Base-by-base conservation (phyloP, 1,284 basidiomycete genomes). In the Cryptococcus sp. region DNA sequence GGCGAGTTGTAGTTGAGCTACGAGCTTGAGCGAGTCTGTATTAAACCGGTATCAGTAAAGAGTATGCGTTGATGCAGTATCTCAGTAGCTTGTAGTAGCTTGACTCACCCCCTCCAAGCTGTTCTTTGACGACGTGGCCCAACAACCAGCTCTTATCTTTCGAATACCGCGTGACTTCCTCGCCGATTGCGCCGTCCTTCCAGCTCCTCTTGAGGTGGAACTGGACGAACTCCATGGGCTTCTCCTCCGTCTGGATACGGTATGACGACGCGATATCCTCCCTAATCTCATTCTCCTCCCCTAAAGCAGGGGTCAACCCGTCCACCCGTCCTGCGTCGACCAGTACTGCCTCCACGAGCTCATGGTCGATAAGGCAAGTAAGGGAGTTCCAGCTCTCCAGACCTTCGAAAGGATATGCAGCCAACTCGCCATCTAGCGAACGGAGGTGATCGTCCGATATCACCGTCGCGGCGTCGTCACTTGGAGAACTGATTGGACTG, bases 141-240 rank as follows among this genome's bases (percentile, higher is more conserved):
- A 79, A 61, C 35, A 77, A 57, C 77, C 75, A 78, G 56, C 76
- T 79, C 69, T 81, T 81, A 66, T 82, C 81, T 51, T 62, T 72
- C 17, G 77, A 73, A 62, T 71, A 79, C 40, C 64, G 47, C 5
- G 73, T 80, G 2, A 81, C 63, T 43, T 80, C 78, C 40, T 77
- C 76, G 0, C 80, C 81, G 0, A 74, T 66, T 1, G 77, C 79
- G 1, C 79, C 79, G 1, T 61, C 57, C 20, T 65, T 67, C 80
- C 80, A 81, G 19, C 77, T 79, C 39, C 77, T 60, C 64, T 76
- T 77, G 41, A 79, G 57, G 47, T 79, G 73, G 47, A 81, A 78
- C 41, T 53, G 52, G 0, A 67, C 68, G 56, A 80, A 80, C 23
- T 60, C 50, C 55, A 80, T 53, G 43, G 74, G 42, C 49, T 39